Evolutionary conservation across 345 rosid genomes (phyloP).

Genomic region (Limnanthes douglasii): DNA sequence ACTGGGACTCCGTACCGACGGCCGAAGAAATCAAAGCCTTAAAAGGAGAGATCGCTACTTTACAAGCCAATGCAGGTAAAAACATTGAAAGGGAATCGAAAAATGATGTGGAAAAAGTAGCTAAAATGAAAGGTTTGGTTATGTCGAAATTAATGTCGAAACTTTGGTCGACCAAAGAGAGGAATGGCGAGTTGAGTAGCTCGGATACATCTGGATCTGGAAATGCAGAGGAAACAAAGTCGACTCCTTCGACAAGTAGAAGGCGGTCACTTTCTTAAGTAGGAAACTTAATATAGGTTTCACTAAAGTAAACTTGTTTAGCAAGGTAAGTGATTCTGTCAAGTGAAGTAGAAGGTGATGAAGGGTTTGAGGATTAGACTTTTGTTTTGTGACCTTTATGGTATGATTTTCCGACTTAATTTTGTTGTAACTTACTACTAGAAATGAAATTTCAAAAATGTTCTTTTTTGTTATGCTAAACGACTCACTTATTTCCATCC

Average conservation of each 20-base stretch:
- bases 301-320: too few species aligned
- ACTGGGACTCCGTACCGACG: constrained; percentile 72
- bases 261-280: constrained; percentile 18
- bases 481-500: too few species aligned
- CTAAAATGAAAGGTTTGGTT: constrained; percentile 38
- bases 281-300: constrained; percentile 35
- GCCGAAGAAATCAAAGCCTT: constrained; percentile 37
- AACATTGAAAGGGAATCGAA: constrained; percentile 13
- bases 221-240: constrained; percentile 42
- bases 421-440: too few species aligned
- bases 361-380: too few species aligned
- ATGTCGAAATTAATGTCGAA: constrained; percentile 41
- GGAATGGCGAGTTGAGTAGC: constrained; percentile 44
- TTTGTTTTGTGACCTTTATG: too few species aligned
- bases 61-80: too few species aligned
- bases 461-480: too few species aligned
- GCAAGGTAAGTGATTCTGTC: too few species aligned
- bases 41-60: constrained; percentile 36
- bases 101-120: constrained; percentile 21
- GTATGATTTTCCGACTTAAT: too few species aligned
- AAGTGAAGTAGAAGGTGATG: too few species aligned
- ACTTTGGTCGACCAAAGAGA: constrained; percentile 52
- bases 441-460: too few species aligned
- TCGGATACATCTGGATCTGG: constrained; percentile 57
- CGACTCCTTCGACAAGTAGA: constrained; percentile 60